Base-by-base conservation (phyloP, 192 early-diverging fungal species). In the Rhizophagus clarus region DNA sequence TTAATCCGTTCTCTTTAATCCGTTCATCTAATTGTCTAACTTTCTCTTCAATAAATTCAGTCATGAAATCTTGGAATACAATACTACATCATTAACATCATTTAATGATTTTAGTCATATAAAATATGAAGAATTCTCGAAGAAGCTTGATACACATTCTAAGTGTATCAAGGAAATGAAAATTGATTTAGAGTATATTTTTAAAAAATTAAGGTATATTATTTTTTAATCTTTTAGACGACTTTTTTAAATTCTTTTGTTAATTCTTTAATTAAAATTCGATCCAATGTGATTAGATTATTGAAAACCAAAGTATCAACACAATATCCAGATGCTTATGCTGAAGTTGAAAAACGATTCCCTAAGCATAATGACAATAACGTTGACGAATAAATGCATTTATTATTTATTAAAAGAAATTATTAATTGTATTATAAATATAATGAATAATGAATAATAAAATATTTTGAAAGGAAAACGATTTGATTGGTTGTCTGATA, bases 81-180 rank as follows among this genome's bases (percentile, higher is more conserved):
- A 42, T 14, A n/a, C 72, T 49, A 8, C 49, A 51, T 32, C 72
- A 29, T 28, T 74, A 56, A 60, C 47, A 20, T 49, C 42, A 56
- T 74, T 74, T 15, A 74, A 74, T 31, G 72, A 74, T 24, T 56
- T 31, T 7, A 74, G 72, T 60, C 15, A 42, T 15, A 26, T 26
- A 31, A 76, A 76, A 34, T 76, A 76, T 64, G 60, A 76, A 45
- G 75, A 76, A 63, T 37, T 76, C n/a, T 28, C 29, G 7, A 76
- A 63, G 45, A 76, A 76, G 61, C 62, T 63, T 76, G 75, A 76
- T 37, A 40, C n/a, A 24, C 56, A 76, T 42, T 24, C 75, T 40
- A 76, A 76, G 64, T 64, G 61, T 76, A 49, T 76, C 8, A 76
- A 76, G 47, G 75, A 76, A 29, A 76, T 76, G 75, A 76, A 76